Conservation (phyloP, 1,139 yeast species). For the Saccharomyces pastorianus region DNA sequence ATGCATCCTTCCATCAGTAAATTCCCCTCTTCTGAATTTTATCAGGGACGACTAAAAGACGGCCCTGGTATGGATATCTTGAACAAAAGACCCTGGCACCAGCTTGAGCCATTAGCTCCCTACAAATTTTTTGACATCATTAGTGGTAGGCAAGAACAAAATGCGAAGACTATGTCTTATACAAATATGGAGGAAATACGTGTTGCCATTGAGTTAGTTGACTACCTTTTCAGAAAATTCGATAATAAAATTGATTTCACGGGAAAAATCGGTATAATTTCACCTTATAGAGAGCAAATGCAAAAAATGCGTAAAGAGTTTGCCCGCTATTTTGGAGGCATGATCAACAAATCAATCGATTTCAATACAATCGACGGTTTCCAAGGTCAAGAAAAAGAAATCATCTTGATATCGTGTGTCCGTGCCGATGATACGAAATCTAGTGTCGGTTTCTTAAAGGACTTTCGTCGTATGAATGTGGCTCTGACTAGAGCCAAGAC, state of each 20-base stretch:
- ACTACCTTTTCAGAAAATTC: slow-evolving; percentile 42
- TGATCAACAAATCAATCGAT: slow-evolving; percentile 60
- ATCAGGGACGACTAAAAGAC: slow-evolving; percentile 60
- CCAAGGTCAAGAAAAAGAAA: slow-evolving; percentile 96
- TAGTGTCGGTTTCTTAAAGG: slow-evolving; percentile 82
- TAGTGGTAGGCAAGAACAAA: slow-evolving; percentile 58
- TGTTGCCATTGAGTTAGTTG: slow-evolving; percentile 64
- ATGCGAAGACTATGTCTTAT: slow-evolving; percentile 57
- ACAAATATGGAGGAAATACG: slow-evolving; percentile 63
- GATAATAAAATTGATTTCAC: slow-evolving; percentile 46
- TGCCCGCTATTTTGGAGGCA: slow-evolving; percentile 49
- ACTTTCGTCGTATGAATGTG: slow-evolving; percentile 89
- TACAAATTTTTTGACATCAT: slow-evolving; percentile 71
- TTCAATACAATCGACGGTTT: slow-evolving; percentile 96
- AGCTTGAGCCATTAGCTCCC: slow-evolving; percentile 48
- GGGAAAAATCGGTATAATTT: slow-evolving; percentile 80
- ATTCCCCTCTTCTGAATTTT: slow-evolving; percentile 83
- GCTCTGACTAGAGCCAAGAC: slow-evolving; percentile 90
- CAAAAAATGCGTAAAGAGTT: slow-evolving; percentile 50
- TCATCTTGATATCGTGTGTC: slow-evolving; percentile 89
- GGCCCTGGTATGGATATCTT: slow-evolving; percentile 60
- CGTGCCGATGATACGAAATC: slow-evolving; percentile 54
- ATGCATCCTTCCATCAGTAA: slow-evolving; percentile 90
- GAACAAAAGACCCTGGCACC: slow-evolving; percentile 74
- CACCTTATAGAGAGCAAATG: slow-evolving; percentile 91